Percentiles rank a stretch among this genome's conserved stretches.
Conservation (phyloP, 2,329 filamentous ascomycete genomes). For the Cadophora luteo-olivacea region DNA sequence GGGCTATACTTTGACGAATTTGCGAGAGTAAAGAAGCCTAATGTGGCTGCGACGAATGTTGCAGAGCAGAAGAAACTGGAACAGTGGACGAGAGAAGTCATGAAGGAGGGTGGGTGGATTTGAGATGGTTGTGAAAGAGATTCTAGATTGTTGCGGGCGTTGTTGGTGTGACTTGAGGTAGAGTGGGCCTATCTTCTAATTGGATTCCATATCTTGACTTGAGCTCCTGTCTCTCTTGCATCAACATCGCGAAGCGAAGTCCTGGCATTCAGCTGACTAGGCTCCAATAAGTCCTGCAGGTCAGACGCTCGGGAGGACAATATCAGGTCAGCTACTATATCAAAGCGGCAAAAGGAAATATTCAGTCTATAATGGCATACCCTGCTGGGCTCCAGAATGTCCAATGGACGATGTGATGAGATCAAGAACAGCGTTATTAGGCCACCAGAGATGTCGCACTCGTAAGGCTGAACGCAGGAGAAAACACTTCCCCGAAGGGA, state of each 20-base stretch:
- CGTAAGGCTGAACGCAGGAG: conserved; percentile 5
- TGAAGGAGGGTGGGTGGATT: conserved; percentile 29
- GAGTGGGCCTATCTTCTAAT: not conserved
- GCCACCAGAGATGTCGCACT: not conserved
- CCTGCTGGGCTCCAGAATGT: not conserved
- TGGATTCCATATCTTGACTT: not conserved
- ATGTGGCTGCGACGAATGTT: conserved; percentile 20
- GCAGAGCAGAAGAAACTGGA: conserved; percentile 25
- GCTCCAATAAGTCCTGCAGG: not conserved
- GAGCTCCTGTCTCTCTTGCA: not conserved
- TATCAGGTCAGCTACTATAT: not conserved
- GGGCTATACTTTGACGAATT: conserved; percentile 31
- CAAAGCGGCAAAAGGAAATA: not conserved
- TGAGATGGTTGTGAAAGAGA: conserved; percentile 2
- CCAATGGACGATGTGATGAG: not conserved
- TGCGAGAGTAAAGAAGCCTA: conserved; percentile 20
- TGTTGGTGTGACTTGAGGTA: not conserved
- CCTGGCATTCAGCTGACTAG: not conserved
- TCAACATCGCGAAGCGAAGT: not conserved
- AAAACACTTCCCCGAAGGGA: not conserved
- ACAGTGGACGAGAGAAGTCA: conserved; percentile 29
- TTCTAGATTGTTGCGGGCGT: not conserved
- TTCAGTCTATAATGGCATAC: not conserved
- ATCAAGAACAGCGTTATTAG: not conserved
- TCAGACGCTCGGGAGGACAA: not conserved